Base-by-base conservation (phyloP, 768 basidiomycete species). In the Collybia sordida region DNA sequence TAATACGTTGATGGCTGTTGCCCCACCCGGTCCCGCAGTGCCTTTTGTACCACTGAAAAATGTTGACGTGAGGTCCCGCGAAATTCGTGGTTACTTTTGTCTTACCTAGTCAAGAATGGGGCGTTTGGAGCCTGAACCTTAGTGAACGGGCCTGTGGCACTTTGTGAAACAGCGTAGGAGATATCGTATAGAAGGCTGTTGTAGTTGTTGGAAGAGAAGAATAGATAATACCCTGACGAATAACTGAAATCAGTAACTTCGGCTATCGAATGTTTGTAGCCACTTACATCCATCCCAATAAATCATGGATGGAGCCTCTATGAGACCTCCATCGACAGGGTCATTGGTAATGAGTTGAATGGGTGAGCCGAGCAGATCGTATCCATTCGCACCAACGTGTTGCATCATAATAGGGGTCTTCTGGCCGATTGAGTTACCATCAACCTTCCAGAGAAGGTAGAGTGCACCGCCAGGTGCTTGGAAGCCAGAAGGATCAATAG, bases 391-490 rank as follows among this genome's bases (percentile, higher is more conserved):
- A 3, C 45, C 45, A 18, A 46, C 45, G 24, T 34, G 45, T 22
- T 46, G 45, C 17, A 46, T 46, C 45, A 46, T 46, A n/a, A 46
- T 46, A 4, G 45, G 45, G 15, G 45, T 46, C 21, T 36, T 46
- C 45, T 46, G 21, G 11, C 45, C 45, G 21, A 46, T 46, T 9
- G 45, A 46, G 25, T 46, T 46, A 28, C 45, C 45, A 17, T 46
- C 45, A 17, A 46, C 45, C 25, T 46, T 46, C 45, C 45, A 46
- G 28, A 46, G 45, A n/a, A 46, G 45, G 45, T 46, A 46, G 34
- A 46, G 28, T 6, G 45, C 45, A 6, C 45, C 45, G 6, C 45
- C 45, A 18, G 45, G 45, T 18, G 45, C 45, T 35, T 46, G 28
- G 31, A 46, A 46, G 3, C 45, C 45, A 6, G 45, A 46, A 2